Base-by-base conservation (phyloP, 768 basidiomycete species). In the Porphyrellus cyaneotinctus region DNA sequence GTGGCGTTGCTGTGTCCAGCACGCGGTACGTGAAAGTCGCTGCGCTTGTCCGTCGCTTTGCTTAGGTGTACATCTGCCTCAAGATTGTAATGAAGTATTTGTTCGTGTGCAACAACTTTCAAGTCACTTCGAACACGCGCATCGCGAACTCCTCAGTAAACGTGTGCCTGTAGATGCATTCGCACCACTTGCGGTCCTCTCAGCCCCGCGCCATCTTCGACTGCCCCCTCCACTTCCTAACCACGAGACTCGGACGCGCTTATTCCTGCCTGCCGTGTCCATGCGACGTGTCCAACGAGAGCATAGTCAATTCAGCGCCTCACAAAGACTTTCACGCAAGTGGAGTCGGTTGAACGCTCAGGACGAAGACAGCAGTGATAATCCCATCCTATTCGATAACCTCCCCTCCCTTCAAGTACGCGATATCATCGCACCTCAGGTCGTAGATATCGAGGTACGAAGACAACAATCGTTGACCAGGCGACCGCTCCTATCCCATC, bases 331-430 rank as follows among this genome's bases (percentile, higher is more conserved):
- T 32, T 53, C 63, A 30, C 72, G 71, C 44, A 70, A 58, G 51
- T 69, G 73, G 72, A 67, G 60, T 37, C 58, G 65, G 37, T 47
- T 72, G 53, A 44, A 61, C 12, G 60, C 56, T 11, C 67, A 59
- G 28, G 68, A 62, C 26, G 52, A 47, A 3, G 65, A 65, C 15
- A 48, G 46, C 12, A 49, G 58, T 11, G 51, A 48, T 3, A 12
- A 57, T 22, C 52, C 49, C 2, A 57, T 66, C 14, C 32, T 47
- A 22, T 61, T 74, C 26, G 57, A 60, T 6, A 50, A 68, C 49
- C 56, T 72, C n/a, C 32, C 53, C 20, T 35, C 39, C 14, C n/a
- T 30, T 6, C 3, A 20, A 30, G 9, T 5, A 30, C 10, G 7
- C 4, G n/a, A 53, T 8, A 30, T 41, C 17, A 6, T 28, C 10